These are phyloP conservation scores for Echinosophora koreensis DNA, from an alignment of 306 rosid genomes.

Conservation along the genomic window DNA sequence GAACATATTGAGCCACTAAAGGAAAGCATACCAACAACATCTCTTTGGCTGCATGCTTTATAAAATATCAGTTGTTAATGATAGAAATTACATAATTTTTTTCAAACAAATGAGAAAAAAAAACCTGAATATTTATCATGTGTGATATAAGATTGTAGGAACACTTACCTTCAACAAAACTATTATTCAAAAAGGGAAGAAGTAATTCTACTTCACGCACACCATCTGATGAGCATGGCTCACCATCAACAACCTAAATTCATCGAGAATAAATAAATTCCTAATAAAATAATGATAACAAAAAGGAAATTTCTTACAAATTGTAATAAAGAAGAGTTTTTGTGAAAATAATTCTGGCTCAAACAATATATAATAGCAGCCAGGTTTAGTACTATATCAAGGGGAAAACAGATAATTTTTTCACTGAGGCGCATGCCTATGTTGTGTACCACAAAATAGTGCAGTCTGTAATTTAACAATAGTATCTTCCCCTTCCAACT, in stretches of 20 bases:
- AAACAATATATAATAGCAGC: conserved; percentile 7
- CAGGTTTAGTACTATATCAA: background rate
- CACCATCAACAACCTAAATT: conserved; percentile 66
- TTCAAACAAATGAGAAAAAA: conserved; percentile 30
- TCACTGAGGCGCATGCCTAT: background rate
- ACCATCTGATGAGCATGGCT: conserved; percentile 62
- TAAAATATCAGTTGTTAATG: conserved; percentile 41
- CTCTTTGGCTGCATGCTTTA: conserved; percentile 79
- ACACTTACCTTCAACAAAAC: conserved; percentile 64
- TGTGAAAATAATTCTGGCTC: background rate
- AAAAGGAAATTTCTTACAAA: conserved; percentile 34
- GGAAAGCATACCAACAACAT: conserved; percentile 70
- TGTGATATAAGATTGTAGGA: background rate
- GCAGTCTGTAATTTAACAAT: background rate
- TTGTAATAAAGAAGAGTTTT: conserved; percentile 22
- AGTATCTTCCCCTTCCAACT: conserved; percentile 21
- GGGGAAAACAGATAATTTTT: background rate
- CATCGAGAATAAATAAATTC: conserved; percentile 35
- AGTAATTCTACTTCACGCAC: conserved; percentile 85
- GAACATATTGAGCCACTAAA: conserved; percentile 83
- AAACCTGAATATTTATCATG: conserved; percentile 7
- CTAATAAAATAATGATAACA: conserved; percentile 25
- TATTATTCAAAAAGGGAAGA: conserved; percentile 63
- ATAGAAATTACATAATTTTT: conserved; percentile 35
- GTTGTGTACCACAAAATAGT: background rate